Conservation (phyloP, 2,329 filamentous ascomycete species). For the Beauveria caledonica region DNA sequence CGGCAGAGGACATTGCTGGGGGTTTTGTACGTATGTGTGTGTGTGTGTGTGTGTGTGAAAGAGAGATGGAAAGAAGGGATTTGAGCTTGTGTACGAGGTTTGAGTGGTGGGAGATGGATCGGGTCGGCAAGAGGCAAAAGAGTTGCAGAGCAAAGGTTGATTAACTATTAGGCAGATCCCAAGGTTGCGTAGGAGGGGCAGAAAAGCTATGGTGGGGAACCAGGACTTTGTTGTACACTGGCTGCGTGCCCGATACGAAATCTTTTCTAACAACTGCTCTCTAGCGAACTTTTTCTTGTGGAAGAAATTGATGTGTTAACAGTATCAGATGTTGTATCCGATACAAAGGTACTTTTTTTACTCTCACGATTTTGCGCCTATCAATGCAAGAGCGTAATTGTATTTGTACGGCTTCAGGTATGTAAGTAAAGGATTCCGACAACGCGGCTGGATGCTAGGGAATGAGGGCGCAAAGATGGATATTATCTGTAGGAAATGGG, state of each 20-base stretch:
- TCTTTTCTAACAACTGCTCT: neutral
- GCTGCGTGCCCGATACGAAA: neutral
- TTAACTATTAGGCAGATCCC: neutral
- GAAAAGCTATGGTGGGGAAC: neutral
- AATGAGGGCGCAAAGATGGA: too few species aligned
- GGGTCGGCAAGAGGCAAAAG: neutral
- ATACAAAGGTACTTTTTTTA: too few species aligned
- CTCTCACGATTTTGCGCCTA: too few species aligned
- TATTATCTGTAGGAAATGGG: too few species aligned
- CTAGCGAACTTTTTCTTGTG: too few species aligned
- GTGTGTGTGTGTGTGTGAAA: neutral
- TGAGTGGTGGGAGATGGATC: neutral
- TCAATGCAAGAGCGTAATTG: too few species aligned
- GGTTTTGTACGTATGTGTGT: neutral
- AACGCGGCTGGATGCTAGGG: too few species aligned
- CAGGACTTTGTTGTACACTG: neutral
- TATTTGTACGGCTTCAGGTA: too few species aligned
- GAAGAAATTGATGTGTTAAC: too few species aligned
- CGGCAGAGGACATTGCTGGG: conserved; percentile 48
- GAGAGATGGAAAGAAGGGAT: neutral
- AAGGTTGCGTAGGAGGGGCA: neutral
- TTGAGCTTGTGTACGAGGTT: neutral
- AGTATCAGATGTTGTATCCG: too few species aligned
- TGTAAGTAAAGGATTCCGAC: too few species aligned
- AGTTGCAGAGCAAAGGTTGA: too few species aligned